These are phyloP conservation scores for Stereum hirsutum DNA, from an alignment of 1,284 basidiomycete species.

Conservation along the genomic window DNA sequence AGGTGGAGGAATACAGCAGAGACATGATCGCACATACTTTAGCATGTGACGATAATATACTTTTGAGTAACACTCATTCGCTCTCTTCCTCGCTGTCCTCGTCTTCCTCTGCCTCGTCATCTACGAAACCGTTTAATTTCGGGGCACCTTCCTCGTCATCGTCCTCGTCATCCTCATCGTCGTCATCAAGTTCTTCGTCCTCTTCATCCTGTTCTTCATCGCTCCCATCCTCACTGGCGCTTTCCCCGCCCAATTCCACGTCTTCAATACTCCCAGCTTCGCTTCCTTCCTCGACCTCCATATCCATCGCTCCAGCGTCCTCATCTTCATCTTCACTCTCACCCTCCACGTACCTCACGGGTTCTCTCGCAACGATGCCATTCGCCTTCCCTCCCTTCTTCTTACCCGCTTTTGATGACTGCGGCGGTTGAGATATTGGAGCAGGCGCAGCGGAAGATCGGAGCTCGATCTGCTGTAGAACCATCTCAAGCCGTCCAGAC, in stretches of 20 bases:
- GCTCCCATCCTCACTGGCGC: conserved; percentile 48
- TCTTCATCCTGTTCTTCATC: conserved; percentile 39
- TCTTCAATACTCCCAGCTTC: conserved; percentile 42
- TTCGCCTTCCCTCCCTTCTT: conserved; percentile 17
- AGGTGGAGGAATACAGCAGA: too few relatives aligned
- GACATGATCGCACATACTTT: too few relatives aligned
- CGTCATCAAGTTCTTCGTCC: conserved; percentile 34
- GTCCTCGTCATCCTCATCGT: conserved; percentile 64
- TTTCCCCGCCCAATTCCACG: conserved; percentile 62
- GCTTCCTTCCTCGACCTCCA: conserved; percentile 58
- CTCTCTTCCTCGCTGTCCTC: conserved; percentile 44
- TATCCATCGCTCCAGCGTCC: conserved; percentile 45
- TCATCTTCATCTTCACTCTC: conserved; percentile 66
- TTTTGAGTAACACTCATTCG: conserved; percentile 17
- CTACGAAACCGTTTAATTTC: conserved; percentile 6
- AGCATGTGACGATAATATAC: too few relatives aligned
- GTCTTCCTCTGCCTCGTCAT: conserved; percentile 14
- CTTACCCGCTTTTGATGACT: conserved; percentile 13
- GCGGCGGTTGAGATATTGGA: conserved; percentile 33
- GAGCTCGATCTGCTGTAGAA: conserved; percentile 89
- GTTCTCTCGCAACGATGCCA: conserved; percentile 23
- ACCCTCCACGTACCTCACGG: conserved; percentile 63
- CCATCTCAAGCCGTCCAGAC: conserved; percentile 87
- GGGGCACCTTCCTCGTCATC: conserved; percentile 43
- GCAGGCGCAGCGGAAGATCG: conserved; percentile 58